Evolutionary conservation across 2,329 filamentous ascomycete genomes (phyloP), one percentile per base, ranked within the genome.

Genomic region (Didymosphaeria variabile): DNA sequence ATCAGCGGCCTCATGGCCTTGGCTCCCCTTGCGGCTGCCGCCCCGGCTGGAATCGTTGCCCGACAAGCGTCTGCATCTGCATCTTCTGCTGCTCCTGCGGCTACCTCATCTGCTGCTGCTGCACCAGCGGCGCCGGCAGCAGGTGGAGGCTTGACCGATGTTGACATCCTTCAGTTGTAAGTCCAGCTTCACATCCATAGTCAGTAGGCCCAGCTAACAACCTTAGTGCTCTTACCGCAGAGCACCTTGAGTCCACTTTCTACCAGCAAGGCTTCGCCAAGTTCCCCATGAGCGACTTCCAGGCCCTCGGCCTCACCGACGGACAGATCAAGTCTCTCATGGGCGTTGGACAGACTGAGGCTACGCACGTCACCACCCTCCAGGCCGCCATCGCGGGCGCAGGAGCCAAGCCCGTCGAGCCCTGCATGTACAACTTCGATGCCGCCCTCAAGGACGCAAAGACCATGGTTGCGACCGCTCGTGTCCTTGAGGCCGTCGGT

Each of bases 171-270:
- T 49, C 81, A 85, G 78, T 85, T 85, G 83, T 85, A 75, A 71
- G 82, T 74, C 21, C 19, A 45, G 17, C 19, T 32, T 32, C 26
- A 19, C 19, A 7, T n/a, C 9, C 10, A 67, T 71, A 72, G 21
- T 7, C 32, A 46, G 51, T 62, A 21, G 68, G 23, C 13, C 13
- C 32, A 31, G 32, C 75, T 78, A 70, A 79, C 76, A 47, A 5
- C 21, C 36, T n/a, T 57, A 90, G 88, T 73, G 90, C 90, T 64
- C 81, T 92, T 58, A 92, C 90, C 6, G 83, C 92, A 49, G 91
- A 93, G 79, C 88, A 90, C 79, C 88, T 93, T 70, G 91, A 93
- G 80, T 84, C 88, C 26, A 82, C 84, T 58, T 93, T 92, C 79
- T 93, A 93, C 83, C 83, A 86, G 68, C 84, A 90, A 73, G 90